phyloP scores from a whole-genome alignment of 2,329 filamentous ascomycete genomes.

The Blastomyces gilchristii region DNA sequence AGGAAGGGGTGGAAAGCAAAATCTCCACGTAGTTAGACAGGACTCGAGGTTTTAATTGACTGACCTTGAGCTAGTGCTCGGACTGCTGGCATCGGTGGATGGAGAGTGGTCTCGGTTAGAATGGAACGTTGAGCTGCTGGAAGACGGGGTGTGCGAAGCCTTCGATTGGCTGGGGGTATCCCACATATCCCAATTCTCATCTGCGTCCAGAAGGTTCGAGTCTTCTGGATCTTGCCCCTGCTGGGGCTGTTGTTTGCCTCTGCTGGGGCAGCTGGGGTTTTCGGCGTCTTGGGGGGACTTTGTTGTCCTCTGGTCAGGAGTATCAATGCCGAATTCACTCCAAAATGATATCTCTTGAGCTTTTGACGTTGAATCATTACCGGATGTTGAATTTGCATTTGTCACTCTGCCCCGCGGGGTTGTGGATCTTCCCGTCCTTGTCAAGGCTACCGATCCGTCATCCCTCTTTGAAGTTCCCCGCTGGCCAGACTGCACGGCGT shows the following conservation, averaged over 20 bases:
- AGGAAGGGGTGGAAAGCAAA: not conserved
- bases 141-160: slow-evolving; percentile 34
- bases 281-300: slow-evolving; percentile 19
- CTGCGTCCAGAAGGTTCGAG: slow-evolving; percentile 35
- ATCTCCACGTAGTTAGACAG: slow-evolving; percentile 15
- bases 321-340: slow-evolving; percentile 43
- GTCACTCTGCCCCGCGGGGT: slow-evolving; percentile 22
- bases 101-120: slow-evolving; percentile 40
- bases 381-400: slow-evolving; percentile 23
- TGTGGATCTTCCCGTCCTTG: slow-evolving; percentile 18
- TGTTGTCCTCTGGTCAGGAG: slow-evolving; percentile 33
- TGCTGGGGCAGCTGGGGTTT: slow-evolving; percentile 15
- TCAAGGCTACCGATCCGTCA: slow-evolving; percentile 22
- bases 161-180: slow-evolving; percentile 36
- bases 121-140: slow-evolving; percentile 42
- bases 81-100: slow-evolving; percentile 38
- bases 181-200: slow-evolving; percentile 48
- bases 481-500: slow-evolving; percentile 23
- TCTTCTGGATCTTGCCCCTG: slow-evolving; percentile 22
- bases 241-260: slow-evolving; percentile 18
- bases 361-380: slow-evolving; percentile 34
- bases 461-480: slow-evolving; percentile 24
- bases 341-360: slow-evolving; percentile 40
- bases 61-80: slow-evolving; percentile 46
- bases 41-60: slow-evolving; percentile 10